phyloP scores from a whole-genome alignment of 2,329 filamentous ascomycete genomes.

The Pseudogymnoascus sp. region DNA sequence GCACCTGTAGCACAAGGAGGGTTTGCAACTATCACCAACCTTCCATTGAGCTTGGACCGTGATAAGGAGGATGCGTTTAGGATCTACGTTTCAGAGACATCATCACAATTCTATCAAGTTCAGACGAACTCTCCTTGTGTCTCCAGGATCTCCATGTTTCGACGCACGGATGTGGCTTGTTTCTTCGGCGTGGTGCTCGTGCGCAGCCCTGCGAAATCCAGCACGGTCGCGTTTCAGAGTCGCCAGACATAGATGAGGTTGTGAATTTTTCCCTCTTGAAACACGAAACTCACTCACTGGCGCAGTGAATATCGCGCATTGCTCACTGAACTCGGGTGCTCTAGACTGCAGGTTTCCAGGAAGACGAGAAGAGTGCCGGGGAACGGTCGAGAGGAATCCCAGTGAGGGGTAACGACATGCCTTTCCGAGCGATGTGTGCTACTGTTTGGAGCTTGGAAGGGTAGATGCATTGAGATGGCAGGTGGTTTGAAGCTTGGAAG shows the following conservation, averaged over 20 bases:
- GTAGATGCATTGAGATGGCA: neutral
- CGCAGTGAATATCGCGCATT: neutral
- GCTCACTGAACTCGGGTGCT: neutral
- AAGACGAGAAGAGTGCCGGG: neutral
- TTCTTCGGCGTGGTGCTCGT: neutral
- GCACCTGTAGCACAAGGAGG: neutral
- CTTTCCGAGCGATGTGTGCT: neutral
- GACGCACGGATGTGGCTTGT: neutral
- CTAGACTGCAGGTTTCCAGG: neutral
- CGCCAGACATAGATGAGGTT: neutral
- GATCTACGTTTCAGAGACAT: neutral
- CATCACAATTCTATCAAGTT: neutral
- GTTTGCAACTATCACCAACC: neutral
- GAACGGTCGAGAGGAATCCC: neutral
- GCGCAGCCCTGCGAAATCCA: neutral
- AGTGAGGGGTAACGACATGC: neutral
- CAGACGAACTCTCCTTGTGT: neutral
- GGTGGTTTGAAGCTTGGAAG: neutral
- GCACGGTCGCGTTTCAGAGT: slow-evolving; percentile 5
- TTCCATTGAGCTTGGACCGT: neutral
- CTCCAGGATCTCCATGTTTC: neutral
- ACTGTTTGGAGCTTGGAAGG: slow-evolving; percentile 1
- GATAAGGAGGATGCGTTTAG: neutral
- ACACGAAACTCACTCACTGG: neutral
- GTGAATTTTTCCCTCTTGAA: neutral